Evolutionary conservation across 2,329 filamentous ascomycete genomes (phyloP).

Genomic region (Ophiocordyceps unilateralis): DNA sequence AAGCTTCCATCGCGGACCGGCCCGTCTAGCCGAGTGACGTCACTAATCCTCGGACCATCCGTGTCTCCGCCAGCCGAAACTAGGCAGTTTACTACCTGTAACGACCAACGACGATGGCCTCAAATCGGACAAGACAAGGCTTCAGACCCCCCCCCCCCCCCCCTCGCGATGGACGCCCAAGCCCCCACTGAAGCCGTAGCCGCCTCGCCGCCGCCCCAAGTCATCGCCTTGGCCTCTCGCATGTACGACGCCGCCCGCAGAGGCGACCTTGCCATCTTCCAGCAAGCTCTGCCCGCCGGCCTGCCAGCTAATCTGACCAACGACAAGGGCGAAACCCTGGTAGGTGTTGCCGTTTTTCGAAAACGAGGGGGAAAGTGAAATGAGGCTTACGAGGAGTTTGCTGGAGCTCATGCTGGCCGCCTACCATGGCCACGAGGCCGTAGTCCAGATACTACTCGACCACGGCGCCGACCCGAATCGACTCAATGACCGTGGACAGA

Average conservation of each 20-base stretch:
- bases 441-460: conserved; percentile 42
- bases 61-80: too few relatives aligned
- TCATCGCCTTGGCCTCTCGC: conserved; percentile 45
- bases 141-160: too few relatives aligned
- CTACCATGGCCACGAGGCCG: conserved; percentile 47
- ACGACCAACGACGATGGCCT: too few relatives aligned
- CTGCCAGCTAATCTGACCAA: conserved; percentile 56
- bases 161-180: too few relatives aligned
- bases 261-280: conserved; percentile 40
- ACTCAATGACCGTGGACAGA: conserved; percentile 51
- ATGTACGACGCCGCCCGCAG: conserved; percentile 50
- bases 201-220: conserved; percentile 27
- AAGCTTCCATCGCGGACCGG: too few relatives aligned
- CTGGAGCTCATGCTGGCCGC: conserved; percentile 53
- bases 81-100: too few relatives aligned
- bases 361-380: too few relatives aligned
- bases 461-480: conserved; percentile 50
- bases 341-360: too few relatives aligned
- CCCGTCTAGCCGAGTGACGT: too few relatives aligned
- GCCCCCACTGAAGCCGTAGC: neutral
- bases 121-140: neutral
- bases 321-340: conserved; percentile 54
- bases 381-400: neutral
- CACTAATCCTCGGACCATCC: too few relatives aligned
- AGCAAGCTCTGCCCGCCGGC: conserved; percentile 45